These are phyloP conservation scores for Leishmania aethiopica DNA, from an alignment of 208 protist species.

Conservation along the genomic window DNA sequence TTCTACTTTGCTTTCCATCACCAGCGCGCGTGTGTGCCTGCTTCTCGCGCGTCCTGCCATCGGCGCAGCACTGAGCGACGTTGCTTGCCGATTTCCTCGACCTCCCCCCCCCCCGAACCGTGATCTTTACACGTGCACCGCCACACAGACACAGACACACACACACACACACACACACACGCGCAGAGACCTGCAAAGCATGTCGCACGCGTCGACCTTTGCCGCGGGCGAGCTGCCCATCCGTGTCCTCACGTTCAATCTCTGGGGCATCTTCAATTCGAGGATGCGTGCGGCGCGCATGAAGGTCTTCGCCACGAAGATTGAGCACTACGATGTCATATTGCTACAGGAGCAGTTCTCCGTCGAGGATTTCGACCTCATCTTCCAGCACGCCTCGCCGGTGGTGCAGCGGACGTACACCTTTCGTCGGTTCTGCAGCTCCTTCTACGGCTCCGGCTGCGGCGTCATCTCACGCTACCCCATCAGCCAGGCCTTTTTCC, in stretches of 20 bases:
- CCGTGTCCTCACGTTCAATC: constrained; percentile 82
- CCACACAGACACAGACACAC: background rate
- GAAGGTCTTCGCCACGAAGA: constrained; percentile 74
- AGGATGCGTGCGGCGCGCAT: constrained; percentile 78
- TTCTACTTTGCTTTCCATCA: background rate
- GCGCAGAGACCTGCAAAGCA: background rate
- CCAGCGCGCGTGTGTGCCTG: background rate
- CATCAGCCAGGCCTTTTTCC: constrained; percentile 76
- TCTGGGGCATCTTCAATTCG: constrained; percentile 93
- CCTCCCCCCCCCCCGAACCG: background rate
- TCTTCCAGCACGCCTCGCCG: constrained; percentile 39
- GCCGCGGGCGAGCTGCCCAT: constrained; percentile 31
- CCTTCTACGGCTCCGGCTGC: constrained; percentile 86
- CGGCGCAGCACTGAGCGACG: background rate
- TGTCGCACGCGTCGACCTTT: background rate
- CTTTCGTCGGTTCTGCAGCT: constrained; percentile 79
- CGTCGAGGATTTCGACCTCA: constrained; percentile 69
- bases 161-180: background rate
- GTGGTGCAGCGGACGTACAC: constrained; percentile 55
- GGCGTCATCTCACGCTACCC: constrained; percentile 86
- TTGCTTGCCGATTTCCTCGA: background rate
- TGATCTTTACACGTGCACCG: background rate
- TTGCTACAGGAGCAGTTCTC: constrained; percentile 90
- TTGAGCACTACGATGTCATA: constrained; percentile 82
- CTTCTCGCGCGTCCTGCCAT: background rate